phyloP scores from a whole-genome alignment of 768 basidiomycete genomes.

The Termitomyces sp. region DNA sequence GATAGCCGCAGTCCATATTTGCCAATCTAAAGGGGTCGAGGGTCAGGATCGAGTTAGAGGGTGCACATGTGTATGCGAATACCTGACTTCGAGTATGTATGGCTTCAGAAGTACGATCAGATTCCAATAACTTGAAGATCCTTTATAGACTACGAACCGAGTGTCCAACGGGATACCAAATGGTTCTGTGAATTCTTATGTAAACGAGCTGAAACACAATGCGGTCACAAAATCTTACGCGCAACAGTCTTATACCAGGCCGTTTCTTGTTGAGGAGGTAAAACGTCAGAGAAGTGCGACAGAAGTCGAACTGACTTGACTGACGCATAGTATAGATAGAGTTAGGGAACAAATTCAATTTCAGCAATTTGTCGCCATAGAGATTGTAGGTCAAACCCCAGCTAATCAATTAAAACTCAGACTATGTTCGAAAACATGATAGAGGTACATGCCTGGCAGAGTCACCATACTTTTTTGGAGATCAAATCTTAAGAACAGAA shows the following conservation, averaged over 20 bases:
- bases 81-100: slow-evolving; percentile 56
- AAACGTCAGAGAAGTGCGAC: not conserved
- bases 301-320: slow-evolving; percentile 4
- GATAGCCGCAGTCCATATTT: slow-evolving; percentile 52
- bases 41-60: not conserved
- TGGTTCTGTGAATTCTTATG: slow-evolving; percentile 21
- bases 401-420: slow-evolving; percentile 16
- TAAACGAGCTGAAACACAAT: not conserved
- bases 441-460: slow-evolving; percentile 27
- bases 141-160: slow-evolving; percentile 21
- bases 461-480: slow-evolving; percentile 41
- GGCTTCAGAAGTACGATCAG: slow-evolving; percentile 18
- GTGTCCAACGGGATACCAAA: slow-evolving; percentile 47
- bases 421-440: slow-evolving; percentile 8
- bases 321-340: slow-evolving; percentile 43
- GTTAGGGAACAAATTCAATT: slow-evolving; percentile 46
- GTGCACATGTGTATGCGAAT: not conserved
- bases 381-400: slow-evolving; percentile 65
- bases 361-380: slow-evolving; percentile 53
- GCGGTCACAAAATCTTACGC: slow-evolving; percentile 21
- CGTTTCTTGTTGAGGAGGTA: slow-evolving; percentile 28
- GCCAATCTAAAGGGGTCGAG: slow-evolving; percentile 40
- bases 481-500: not conserved
- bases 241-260: slow-evolving; percentile 47
- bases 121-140: not conserved